Percentiles rank a stretch among this genome's conserved stretches.
These are phyloP conservation scores for Solanum arcanum DNA, from an alignment of 257 asterid species.

Conservation along the genomic window DNA sequence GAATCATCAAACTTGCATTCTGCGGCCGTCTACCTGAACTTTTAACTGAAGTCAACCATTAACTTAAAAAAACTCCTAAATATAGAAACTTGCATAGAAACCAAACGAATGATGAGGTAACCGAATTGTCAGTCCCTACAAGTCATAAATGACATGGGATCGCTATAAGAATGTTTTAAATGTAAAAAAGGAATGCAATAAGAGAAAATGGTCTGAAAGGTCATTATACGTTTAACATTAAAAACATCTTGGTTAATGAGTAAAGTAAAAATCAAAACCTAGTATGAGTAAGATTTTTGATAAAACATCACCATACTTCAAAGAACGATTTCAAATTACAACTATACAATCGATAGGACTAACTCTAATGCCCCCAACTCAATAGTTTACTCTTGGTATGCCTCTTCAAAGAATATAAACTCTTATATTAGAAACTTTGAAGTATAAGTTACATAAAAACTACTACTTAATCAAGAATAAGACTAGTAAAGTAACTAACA, in stretches of 20 bases:
- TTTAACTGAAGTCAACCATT: background rate
- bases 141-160: background rate
- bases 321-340: background rate
- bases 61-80: too few species aligned
- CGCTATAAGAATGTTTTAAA: background rate
- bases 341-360: background rate
- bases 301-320: background rate
- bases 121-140: background rate
- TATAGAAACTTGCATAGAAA: background rate
- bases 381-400: background rate
- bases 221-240: background rate
- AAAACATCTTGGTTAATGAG: background rate
- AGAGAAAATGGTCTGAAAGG: background rate
- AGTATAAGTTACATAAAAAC: background rate
- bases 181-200: too few species aligned
- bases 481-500: background rate
- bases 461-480: background rate
- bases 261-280: background rate
- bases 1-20: background rate
- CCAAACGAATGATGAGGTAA: background rate
- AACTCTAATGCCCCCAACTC: background rate
- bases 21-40: background rate
- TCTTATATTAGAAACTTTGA: background rate
- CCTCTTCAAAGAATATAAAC: background rate
- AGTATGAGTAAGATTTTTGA: background rate